Evolutionary conservation across 2,329 filamentous ascomycete species (phyloP).

Genomic region (Aspergillus floridensis): DNA sequence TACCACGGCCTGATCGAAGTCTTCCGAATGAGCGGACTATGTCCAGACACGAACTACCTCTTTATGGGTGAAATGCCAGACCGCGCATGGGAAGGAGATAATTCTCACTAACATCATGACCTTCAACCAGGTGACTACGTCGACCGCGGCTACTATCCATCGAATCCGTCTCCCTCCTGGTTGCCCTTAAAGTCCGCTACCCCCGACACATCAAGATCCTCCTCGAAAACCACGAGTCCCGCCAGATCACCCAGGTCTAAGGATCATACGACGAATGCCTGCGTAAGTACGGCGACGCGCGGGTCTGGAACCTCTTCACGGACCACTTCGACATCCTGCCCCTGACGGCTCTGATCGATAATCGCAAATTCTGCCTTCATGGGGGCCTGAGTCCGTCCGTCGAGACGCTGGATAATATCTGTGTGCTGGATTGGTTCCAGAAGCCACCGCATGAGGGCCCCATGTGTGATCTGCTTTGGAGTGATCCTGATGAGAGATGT

Average conservation of each 20-base stretch:
- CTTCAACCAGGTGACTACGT: conserved; percentile 79
- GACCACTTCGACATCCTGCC: conserved; percentile 98
- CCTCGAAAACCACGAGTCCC: conserved; percentile 97
- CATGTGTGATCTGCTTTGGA: conserved; percentile 98
- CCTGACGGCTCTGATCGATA: conserved; percentile 94
- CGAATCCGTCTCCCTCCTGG: conserved; percentile 93
- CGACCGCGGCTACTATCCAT: conserved; percentile 98
- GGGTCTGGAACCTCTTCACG: conserved; percentile 99
- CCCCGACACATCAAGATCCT: conserved; percentile 97
- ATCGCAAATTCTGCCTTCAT: conserved; percentile 98
- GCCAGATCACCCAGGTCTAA: conserved; percentile 98
- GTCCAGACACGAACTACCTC: conserved; percentile 97
- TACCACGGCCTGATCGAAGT: conserved; percentile 99
- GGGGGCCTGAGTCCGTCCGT: conserved; percentile 95
- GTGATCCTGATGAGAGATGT: conserved; percentile 93
- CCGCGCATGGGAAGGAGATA: no score
- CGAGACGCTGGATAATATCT: conserved; percentile 92
- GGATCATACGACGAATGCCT: conserved; percentile 99
- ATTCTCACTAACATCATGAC: neutral
- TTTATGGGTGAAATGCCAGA: conserved; percentile 76
- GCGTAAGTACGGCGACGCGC: conserved; percentile 97
- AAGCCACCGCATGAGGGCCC: conserved; percentile 97
- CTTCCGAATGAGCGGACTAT: conserved; percentile 97
- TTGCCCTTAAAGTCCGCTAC: conserved; percentile 96
- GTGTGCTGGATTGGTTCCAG: conserved; percentile 91